These are phyloP conservation scores for Taxillus chinensis DNA, from an alignment of 164 flowering plant genomes.

Conservation along the genomic window DNA sequence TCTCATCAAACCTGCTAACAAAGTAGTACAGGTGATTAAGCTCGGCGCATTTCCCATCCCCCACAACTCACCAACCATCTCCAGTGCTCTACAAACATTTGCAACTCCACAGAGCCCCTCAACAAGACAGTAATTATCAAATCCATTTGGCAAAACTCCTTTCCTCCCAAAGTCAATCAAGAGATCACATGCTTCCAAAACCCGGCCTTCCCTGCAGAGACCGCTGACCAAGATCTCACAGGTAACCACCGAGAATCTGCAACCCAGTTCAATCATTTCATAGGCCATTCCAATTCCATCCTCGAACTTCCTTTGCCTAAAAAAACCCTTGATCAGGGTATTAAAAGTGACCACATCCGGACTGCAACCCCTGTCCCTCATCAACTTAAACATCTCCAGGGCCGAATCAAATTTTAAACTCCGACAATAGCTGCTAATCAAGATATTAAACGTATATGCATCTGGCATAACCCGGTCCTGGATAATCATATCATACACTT, in stretches of 20 bases:
- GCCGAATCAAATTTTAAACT: slow-evolving; percentile 42
- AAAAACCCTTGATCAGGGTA: slow-evolving; percentile 67
- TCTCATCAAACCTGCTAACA: slow-evolving; percentile 59
- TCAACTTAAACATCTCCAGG: slow-evolving; percentile 65
- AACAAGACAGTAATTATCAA: slow-evolving; percentile 48
- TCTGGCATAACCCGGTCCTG: slow-evolving; percentile 70
- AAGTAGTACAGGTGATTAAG: slow-evolving; percentile 49
- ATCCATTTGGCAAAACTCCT: slow-evolving; percentile 46
- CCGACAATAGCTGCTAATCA: slow-evolving; percentile 67
- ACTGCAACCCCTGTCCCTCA: slow-evolving; percentile 53
- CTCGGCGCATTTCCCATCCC: slow-evolving; percentile 41
- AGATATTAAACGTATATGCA: slow-evolving; percentile 60
- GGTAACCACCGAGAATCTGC: slow-evolving; percentile 50
- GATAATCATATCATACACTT: slow-evolving; percentile 43
- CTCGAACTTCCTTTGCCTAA: slow-evolving; percentile 48
- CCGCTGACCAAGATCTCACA: slow-evolving; percentile 82
- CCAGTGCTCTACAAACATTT: slow-evolving; percentile 34
- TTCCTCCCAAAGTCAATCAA: slow-evolving; percentile 48
- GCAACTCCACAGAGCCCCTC: slow-evolving; percentile 44
- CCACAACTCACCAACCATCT: slow-evolving; percentile 52
- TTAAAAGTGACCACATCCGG: slow-evolving; percentile 91
- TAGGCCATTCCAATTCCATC: slow-evolving; percentile 69
- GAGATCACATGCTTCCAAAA: slow-evolving; percentile 40
- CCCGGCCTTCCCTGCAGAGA: slow-evolving; percentile 45
- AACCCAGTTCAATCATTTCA: slow-evolving; percentile 83